Evolutionary conservation across 805 yeast species (phyloP), one percentile per base, ranked within the genome.

Genomic region (Pichia cabralensis): DNA sequence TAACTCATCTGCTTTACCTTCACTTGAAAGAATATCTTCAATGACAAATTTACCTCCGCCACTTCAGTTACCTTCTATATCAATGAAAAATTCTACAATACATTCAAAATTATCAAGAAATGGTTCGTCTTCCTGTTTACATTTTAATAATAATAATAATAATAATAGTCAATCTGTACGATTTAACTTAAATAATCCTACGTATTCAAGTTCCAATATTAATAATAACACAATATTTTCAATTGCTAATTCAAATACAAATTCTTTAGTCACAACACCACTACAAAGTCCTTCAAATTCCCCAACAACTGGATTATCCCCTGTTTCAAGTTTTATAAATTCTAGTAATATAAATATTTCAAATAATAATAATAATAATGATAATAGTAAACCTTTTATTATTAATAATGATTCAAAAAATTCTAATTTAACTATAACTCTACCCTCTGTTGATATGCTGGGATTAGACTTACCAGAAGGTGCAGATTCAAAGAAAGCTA

Each of bases 391-490:
- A 7, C 6, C 6, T 20, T 7, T 7, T 20, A 20, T 7, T 20
- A 20, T 7, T 20, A 20, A 20, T 20, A 20, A 9, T 20, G 9
- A 20, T 20, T 7, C 6, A 7, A 10, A 13, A 16, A 12, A 25
- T 22, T 6, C 29, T 5, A 16, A 34, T 14, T 17, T 13, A 22
- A 19, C 44, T 9, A 40, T 45, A 14, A 46, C 44, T 28, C 55
- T 71, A 30, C 77, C 77, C 1, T 64, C 76, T 15, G 52, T 71
- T 31, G 52, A 72, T 32, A 65, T 74, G 24, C 58, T 71, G 47
- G 67, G 69, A 35, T 56, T 71, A 25, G 71, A 67, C 41, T 58
- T 70, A 35, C 76, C 76, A 2, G 61, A 62, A 14, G 67, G 61
- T 28, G 34, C 45, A 18, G 39, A 34, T 29, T 36, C 72, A 34